A percentile compares a stretch with the other conserved stretches of the same genome.
Conservation (phyloP, 768 basidiomycete species). For the Hebeloma cylindrosporum region DNA sequence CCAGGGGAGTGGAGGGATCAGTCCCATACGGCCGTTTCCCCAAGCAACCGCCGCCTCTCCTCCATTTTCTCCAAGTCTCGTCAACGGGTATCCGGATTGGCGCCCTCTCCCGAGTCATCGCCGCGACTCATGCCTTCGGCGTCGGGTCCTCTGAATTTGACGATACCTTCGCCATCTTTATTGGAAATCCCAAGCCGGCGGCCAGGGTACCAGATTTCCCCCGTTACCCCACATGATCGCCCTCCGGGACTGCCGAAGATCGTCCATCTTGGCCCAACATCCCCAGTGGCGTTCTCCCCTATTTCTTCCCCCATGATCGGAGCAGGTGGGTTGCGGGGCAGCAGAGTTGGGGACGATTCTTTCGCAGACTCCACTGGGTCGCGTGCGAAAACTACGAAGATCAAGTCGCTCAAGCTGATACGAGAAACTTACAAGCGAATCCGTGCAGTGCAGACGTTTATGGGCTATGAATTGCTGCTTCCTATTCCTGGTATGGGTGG, state of each 20-base stretch:
- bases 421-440: conserved; percentile 60
- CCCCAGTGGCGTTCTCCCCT: conserved; percentile 35
- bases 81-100: conserved; percentile 38
- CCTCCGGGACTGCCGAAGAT: conserved; percentile 46
- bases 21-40: conserved; percentile 26
- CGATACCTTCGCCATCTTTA: conserved; percentile 31
- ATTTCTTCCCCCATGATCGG: conserved; percentile 30
- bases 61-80: conserved; percentile 60
- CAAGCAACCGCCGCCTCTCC: conserved; percentile 43
- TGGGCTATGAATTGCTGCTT: conserved; percentile 63
- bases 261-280: conserved; percentile 59
- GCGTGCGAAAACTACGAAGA: conserved; percentile 41
- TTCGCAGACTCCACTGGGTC: conserved; percentile 24
- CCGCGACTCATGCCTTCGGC: conserved; percentile 38
- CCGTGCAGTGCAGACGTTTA: conserved; percentile 56
- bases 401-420: conserved; percentile 54
- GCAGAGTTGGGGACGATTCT: conserved; percentile 5
- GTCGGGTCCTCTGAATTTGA: too few relatives aligned
- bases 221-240: conserved; percentile 24
- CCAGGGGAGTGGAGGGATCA: conserved; percentile 20
- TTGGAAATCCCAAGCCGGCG: conserved; percentile 28
- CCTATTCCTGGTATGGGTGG: conserved; percentile 37
- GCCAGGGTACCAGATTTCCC: conserved; percentile 34
- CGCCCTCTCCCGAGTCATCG: conserved; percentile 48
- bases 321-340: conserved; percentile 9